Base-by-base conservation (phyloP, 176 grass and related monocot genomes). In the Oryza longistaminata region DNA sequence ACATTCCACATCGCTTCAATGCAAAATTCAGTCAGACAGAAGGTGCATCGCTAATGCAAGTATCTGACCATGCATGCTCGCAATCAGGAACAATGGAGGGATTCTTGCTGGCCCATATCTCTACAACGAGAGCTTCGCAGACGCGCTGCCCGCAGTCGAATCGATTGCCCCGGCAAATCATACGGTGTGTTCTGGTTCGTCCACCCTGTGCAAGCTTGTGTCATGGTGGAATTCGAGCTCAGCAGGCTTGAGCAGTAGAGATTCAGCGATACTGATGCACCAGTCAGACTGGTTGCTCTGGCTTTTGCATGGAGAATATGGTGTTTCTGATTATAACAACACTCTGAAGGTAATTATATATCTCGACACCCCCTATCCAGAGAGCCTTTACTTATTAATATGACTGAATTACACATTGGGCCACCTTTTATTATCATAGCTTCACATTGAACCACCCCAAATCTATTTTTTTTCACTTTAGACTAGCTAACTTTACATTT, bases 201-300 rank as follows among this genome's bases (percentile, higher is more conserved):
- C 94, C 74, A 97, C 94, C 26, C 79, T 97, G 17, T 97, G 94
- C 72, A 94, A 97, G 77, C 87, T 97, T 17, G 94, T 97, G 10
- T 94, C 90, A 1, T 97, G 94, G 94, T 94, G 94, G 94, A 83
- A 77, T 52, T 76, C 79, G 1, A 53, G 25, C 9, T 61, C 21
- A 22, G 3, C 2, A 55, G 40, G 25, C 15, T 62, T 21, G 25
- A 73, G 69, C 17, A 34, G 70, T 6, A 46, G 33, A 11, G 80
- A 74, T 70, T 76, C 91, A 5, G 82, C 78, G 25, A 65, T 97
- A 81, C 62, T 97, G 90, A 94, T 97, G 94, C 94, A 97, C 70
- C 94, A 97, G 83, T 92, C 92, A 15, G 92, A 97, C 76, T 94
- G 94, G 94, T 85, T 97, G 19, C 87, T 97, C n/a, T 97, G 92